Evolutionary conservation across 1,284 basidiomycete genomes (phyloP).

Genomic region (Volvariella surrecta): DNA sequence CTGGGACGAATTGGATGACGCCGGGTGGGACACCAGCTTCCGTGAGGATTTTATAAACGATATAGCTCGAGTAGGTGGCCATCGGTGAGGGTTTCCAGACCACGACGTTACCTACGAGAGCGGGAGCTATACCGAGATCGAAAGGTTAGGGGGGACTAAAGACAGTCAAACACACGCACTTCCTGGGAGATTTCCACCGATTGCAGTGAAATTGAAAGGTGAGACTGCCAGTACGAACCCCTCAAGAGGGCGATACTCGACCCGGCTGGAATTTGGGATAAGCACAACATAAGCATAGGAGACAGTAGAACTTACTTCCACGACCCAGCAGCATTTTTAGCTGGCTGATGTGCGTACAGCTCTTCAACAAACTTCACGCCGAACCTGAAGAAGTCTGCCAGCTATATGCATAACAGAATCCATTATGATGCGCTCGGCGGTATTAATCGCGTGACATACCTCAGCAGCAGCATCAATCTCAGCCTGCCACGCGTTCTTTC

Average conservation of each 20-base stretch:
- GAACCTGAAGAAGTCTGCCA: slow-evolving; percentile 94
- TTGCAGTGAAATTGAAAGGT: slow-evolving; percentile 98
- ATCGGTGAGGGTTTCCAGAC: slow-evolving; percentile 98
- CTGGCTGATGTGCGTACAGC: slow-evolving; percentile 85
- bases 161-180: slow-evolving; percentile 30
- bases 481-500: slow-evolving; percentile 99
- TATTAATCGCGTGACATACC: slow-evolving; percentile 34
- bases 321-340: slow-evolving; percentile 77
- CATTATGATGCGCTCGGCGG: background rate
- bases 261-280: slow-evolving; percentile 49
- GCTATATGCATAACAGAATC: slow-evolving; percentile 31
- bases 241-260: slow-evolving; percentile 94
- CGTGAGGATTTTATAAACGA: slow-evolving; percentile 85
- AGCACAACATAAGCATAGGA: background rate
- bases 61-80: slow-evolving; percentile 93
- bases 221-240: slow-evolving; percentile 97
- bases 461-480: slow-evolving; percentile 99
- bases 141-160: background rate
- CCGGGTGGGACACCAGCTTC: slow-evolving; percentile 93
- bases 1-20: slow-evolving; percentile 97
- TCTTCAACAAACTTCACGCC: slow-evolving; percentile 96
- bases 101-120: slow-evolving; percentile 90
- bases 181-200: slow-evolving; percentile 86
- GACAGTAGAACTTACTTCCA: slow-evolving; percentile 78
- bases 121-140: slow-evolving; percentile 52